A percentile compares a stretch with the other conserved stretches of the same genome.
These are phyloP conservation scores for Lunasporangiospora selenospora DNA, from an alignment of 192 early-diverging fungal species.

Conservation along the genomic window DNA sequence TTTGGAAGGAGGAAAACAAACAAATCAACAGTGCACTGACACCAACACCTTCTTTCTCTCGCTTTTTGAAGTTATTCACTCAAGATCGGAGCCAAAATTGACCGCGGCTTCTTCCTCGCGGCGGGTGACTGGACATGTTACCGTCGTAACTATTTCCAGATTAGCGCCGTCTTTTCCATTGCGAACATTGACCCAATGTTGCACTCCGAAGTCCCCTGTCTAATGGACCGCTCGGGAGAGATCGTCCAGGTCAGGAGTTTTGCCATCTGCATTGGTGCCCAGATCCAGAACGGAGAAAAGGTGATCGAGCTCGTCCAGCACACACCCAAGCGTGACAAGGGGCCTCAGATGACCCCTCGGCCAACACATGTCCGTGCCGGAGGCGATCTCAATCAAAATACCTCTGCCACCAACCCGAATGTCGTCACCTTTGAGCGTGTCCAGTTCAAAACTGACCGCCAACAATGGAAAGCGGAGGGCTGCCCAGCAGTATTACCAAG, in stretches of 20 bases:
- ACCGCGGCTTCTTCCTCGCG: conserved; percentile 92
- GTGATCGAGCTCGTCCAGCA: conserved; percentile 86
- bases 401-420: conserved; percentile 47
- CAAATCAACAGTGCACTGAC: not conserved
- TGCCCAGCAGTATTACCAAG: conserved; percentile 95
- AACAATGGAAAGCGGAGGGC: conserved; percentile 94
- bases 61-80: conserved; percentile 55
- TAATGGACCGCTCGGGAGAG: conserved; percentile 65
- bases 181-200: conserved; percentile 49
- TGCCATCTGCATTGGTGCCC: conserved; percentile 77
- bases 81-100: conserved; percentile 79
- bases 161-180: conserved; percentile 70
- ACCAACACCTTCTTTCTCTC: not conserved
- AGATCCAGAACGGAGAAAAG: conserved; percentile 73
- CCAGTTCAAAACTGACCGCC: conserved; percentile 95
- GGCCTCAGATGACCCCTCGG: conserved; percentile 80
- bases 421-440: conserved; percentile 89
- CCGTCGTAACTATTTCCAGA: conserved; percentile 93
- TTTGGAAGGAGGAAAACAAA: not conserved
- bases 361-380: conserved; percentile 64
- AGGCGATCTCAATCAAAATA: conserved; percentile 57
- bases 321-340: conserved; percentile 94
- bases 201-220: conserved; percentile 64
- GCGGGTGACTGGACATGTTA: conserved; percentile 95
- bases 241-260: conserved; percentile 70